Base-by-base conservation (phyloP, 345 rosid species). In the Gossypium rotundifolium region DNA sequence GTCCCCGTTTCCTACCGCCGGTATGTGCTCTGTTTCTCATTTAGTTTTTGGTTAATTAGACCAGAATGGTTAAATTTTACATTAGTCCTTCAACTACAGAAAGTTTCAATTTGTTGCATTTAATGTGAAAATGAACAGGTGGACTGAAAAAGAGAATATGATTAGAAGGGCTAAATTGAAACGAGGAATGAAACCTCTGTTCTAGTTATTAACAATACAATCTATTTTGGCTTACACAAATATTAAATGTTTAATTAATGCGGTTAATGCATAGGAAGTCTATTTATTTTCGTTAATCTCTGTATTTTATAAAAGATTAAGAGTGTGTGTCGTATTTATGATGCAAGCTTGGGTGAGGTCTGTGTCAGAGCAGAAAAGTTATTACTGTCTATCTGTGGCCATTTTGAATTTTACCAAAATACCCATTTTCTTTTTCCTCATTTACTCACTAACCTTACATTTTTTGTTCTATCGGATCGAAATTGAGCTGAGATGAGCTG, bases 1-100 rank as follows among this genome's bases (percentile, higher is more conserved):
- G 94, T 90, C 66, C 94, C 94, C 49, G 89, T 88, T 55, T 59
- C 88, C 57, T 89, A 84, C 82, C 96, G 97, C 85, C 86, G 97
- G 97, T 92, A 72, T 74, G 74, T 51, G 57, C 61, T 61, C 67
- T 72, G 45, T 67, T 48, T 4, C 57, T 3, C 3, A 1, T 0
- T 46, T 57, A 3, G 33, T 18, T 13, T 61, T 14, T 4, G n/a
- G 27, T 27, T 58, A 1, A 23, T 58, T 58, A 22, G 4, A 1
- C 9, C 7, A 46, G 51, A 10, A 11, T 9, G 3, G 16, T 46
- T 10, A 46, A 33, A 5, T 33, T 33, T 33, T 33, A 33, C 40
- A 1, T 5, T 1, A 33, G 40, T 33, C 7, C 40, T 33, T 33
- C 40, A 33, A 33, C 40, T 33, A 4, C 40, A 33, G 40, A 33